Conservation (phyloP, 176 grass and related monocot species). For the Triticum monococcum region DNA sequence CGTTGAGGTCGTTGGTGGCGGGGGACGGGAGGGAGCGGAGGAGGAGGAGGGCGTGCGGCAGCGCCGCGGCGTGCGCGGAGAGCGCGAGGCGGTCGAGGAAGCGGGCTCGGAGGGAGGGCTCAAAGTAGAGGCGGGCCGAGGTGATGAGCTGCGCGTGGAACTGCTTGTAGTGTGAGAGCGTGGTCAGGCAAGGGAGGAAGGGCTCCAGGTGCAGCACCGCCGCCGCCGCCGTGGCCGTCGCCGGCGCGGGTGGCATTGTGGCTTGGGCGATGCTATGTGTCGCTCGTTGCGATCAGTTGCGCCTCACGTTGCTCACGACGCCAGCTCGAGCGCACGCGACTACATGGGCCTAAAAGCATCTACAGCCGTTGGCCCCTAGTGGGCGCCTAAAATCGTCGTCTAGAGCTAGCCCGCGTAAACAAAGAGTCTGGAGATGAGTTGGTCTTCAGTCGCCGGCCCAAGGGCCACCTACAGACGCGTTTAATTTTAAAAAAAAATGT, state of each 20-base stretch:
- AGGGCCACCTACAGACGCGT: too few relatives aligned
- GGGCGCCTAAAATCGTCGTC: too few relatives aligned
- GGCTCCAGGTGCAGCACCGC: conserved; percentile 34
- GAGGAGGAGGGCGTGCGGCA: conserved; percentile 57
- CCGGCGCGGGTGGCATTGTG: conserved; percentile 30
- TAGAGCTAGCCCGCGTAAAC: too few relatives aligned
- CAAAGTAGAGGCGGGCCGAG: conserved; percentile 38
- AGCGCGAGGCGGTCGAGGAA: conserved; percentile 64
- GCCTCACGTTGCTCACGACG: too few relatives aligned
- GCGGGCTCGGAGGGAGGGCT: conserved; percentile 34
- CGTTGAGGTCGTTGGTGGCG: conserved; percentile 72
- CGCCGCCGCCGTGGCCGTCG: not conserved
- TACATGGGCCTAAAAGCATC: too few relatives aligned
- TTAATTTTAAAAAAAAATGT: too few relatives aligned
- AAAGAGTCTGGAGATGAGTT: too few relatives aligned
- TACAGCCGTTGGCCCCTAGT: too few relatives aligned
- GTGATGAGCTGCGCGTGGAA: conserved; percentile 69
- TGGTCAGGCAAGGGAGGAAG: conserved; percentile 47
- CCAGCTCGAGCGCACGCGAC: too few relatives aligned
- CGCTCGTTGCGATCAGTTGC: not conserved
- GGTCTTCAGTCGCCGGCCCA: too few relatives aligned
- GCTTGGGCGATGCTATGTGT: not conserved
- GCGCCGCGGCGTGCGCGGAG: conserved; percentile 44
- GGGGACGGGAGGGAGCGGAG: conserved; percentile 45
- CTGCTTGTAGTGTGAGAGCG: conserved; percentile 54